Conservation (phyloP, 1,284 basidiomycete genomes). For the Trichosporon ovoides region DNA sequence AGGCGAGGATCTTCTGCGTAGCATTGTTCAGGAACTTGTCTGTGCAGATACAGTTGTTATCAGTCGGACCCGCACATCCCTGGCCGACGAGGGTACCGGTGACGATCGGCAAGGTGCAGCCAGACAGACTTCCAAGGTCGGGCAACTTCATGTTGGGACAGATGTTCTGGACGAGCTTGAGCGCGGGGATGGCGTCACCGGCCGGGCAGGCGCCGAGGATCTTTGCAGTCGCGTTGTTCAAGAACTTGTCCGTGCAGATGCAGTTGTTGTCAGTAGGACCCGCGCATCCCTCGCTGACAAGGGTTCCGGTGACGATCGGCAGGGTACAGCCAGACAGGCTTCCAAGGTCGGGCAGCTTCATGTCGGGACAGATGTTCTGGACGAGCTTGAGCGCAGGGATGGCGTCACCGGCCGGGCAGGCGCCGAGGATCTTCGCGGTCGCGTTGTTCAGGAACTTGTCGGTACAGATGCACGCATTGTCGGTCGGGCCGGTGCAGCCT, state of each 20-base stretch:
- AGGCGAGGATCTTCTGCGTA: too few species aligned
- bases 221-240: too few species aligned
- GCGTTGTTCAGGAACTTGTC: neutral
- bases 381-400: slow-evolving; percentile 1
- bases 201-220: too few species aligned
- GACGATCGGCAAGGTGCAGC: too few species aligned
- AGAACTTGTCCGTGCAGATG: neutral
- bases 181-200: too few species aligned
- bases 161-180: too few species aligned
- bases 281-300: neutral
- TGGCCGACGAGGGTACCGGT: too few species aligned
- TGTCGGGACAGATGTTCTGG: slow-evolving; percentile 6
- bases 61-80: too few species aligned
- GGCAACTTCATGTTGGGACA: too few species aligned
- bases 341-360: slow-evolving; percentile 7
- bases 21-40: too few species aligned
- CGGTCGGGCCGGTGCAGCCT: neutral
- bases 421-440: neutral
- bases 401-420: neutral
- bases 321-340: neutral
- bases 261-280: slow-evolving; percentile 10
- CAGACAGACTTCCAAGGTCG: too few species aligned
- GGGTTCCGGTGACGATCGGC: slow-evolving; percentile 2
- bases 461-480: slow-evolving; percentile 9
- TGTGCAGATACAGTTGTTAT: too few species aligned